Base-by-base conservation (phyloP, 352 stramenopile species). In the Globisporangium carolinianum region DNA sequence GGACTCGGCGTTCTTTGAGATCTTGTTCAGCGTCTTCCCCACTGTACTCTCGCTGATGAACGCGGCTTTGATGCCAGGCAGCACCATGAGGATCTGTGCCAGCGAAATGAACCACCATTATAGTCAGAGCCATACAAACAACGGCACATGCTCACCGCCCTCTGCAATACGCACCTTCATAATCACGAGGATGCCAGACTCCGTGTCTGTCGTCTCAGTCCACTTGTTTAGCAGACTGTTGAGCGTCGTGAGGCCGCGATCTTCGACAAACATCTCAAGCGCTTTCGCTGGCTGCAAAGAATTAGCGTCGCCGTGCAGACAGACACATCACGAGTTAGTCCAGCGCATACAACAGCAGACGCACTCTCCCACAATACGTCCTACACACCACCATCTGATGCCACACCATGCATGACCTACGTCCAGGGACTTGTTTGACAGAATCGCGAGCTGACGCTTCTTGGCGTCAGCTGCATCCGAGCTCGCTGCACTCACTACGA, bases 141-240 rank as follows among this genome's bases (percentile, higher is more conserved):
- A 12, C 5, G 36, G 12, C 53, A 41, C 12, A 7, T 46, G 37
- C n/a, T 50, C 4, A 47, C 18, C 37, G 4, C 15, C 14, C 14
- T 50, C 1, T 48, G 10, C n/a, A 43, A 11, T 14, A 55, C 58
- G 8, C 49, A 88, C 81, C 71, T 91, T 91, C 2, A 91, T 53
- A 15, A 88, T 64, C 1, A 84, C 68, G 11, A 89, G 58, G 35
- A 91, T 64, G 8, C 81, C 79, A 36, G 64, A 46, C 56, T 91
- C 76, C 0, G 69, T 75, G 37, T 83, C 72, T 47, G 68, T 69
- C 38, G 67, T 50, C 18, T 73, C 61, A 35, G 69, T 61, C 81
- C 81, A 91, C 42, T 68, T 68, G 1, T 50, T 60, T 9, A 91
- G 61, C 36, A 86, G 60, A 15, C 76, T 65, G 14, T 61, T 56